phyloP scores from a whole-genome alignment of 768 basidiomycete genomes.

The Tremella fuciformis region DNA sequence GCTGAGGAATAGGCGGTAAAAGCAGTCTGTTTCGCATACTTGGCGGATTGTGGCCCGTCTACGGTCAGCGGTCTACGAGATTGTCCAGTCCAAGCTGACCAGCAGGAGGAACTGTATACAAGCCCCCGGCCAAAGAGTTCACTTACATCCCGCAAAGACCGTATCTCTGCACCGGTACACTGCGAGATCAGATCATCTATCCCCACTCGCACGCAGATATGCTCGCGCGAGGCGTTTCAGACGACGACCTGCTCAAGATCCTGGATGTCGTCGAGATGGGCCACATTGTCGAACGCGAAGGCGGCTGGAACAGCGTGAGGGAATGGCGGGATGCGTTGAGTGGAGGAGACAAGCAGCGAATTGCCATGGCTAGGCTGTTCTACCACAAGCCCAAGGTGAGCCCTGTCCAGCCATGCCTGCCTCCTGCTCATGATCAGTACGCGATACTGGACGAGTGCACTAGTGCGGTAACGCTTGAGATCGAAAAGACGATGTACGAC shows the following conservation, averaged over 20 bases:
- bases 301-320: slow-evolving; percentile 85
- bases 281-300: slow-evolving; percentile 82
- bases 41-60: slow-evolving; percentile 92
- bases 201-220: slow-evolving; percentile 80
- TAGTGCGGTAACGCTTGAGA: slow-evolving; percentile 83
- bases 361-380: slow-evolving; percentile 94
- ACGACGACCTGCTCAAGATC: slow-evolving; percentile 68
- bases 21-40: slow-evolving; percentile 94
- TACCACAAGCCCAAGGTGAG: slow-evolving; percentile 86
- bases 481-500: slow-evolving; percentile 94
- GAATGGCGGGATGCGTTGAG: slow-evolving; percentile 93
- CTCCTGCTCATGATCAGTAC: slow-evolving; percentile 59
- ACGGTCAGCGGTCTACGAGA: slow-evolving; percentile 55
- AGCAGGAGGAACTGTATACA: slow-evolving; percentile 71
- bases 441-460: slow-evolving; percentile 97
- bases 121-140: slow-evolving; percentile 82
- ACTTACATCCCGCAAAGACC: slow-evolving; percentile 94
- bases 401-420: background rate
- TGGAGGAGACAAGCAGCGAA: slow-evolving; percentile 93
- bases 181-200: slow-evolving; percentile 95
- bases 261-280: slow-evolving; percentile 80
- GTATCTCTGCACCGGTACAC: slow-evolving; percentile 86
- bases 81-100: background rate
- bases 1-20: slow-evolving; percentile 46
- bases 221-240: slow-evolving; percentile 72